Base-by-base conservation (phyloP, 2,329 filamentous ascomycete genomes). In the Chalaropsis ovoidea region DNA sequence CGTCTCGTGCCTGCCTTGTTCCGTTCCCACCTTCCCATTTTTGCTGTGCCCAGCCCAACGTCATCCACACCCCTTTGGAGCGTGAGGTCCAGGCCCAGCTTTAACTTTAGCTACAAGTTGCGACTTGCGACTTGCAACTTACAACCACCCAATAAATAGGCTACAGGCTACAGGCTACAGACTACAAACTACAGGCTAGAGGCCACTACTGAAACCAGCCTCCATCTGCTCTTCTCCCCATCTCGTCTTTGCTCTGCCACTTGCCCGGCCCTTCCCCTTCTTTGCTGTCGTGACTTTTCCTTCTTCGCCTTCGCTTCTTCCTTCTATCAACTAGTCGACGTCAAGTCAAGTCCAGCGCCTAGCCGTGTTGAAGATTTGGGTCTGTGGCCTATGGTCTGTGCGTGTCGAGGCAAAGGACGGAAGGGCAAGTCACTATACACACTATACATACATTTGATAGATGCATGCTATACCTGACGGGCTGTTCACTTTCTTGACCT, bases 381-480 rank as follows among this genome's bases (percentile, higher is more conserved):
- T 43, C 31, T 43, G n/a, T 61, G n/a, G 58, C 15, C 39, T 61
- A 43, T 61, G 31, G 31, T 61, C 35, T 61, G 31, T 24, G 35
- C 58, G 31, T 61, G 35, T 41, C 27, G 7, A 41, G 17, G 58
- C n/a, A 5, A 41, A 15, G 27, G 58, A 61, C 58, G 10, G 10
- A 6, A 56, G 15, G 22, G 10, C 19, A 31, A 56, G 52, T 19
- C 17, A 15, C 42, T 15, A 43, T 5, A 43, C 42, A 43, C 13
- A 42, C 41, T 1, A 42, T 1, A 42, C 41, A 13, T 8, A 42
- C 41, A 42, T 13, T n/a, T 13, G 42, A 5, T 56, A 17, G 22
- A 15, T 19, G 27, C 22, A 27, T 56, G 22, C 27, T 31, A n/a
- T 35, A 56, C 27, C 27, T n/a, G 24, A 19, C 52, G 52, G 22